Evolutionary conservation across 192 early-diverging fungal genomes (phyloP), one percentile per base, ranked within the genome.

Genomic region (Coemansia asiatica): DNA sequence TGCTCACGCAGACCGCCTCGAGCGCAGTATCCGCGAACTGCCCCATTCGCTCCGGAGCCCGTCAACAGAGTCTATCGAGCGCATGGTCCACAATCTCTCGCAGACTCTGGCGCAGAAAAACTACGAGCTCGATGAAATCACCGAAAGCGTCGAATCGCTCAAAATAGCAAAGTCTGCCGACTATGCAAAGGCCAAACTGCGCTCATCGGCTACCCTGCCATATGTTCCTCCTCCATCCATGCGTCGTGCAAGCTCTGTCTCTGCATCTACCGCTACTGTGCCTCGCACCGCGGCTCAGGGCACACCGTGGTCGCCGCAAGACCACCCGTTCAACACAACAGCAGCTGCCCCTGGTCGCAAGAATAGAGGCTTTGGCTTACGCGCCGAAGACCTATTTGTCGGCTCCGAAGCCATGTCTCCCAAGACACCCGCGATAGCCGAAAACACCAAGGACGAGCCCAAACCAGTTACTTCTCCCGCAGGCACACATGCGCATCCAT

Each of bases 41-140:
- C 57, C 66, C 60, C 48, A 59, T 51, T 8, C 49, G 60, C 55
- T 70, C 56, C 66, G 55, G 29, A 65, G 67, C 5, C 78, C 80
- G 2, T 73, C 76, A 6, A 28, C 75, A 7, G 83, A 84, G 27
- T 77, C 71, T 19, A 72, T 84, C 33, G 81, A 81, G 50, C 83
- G 83, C 38, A 68, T 71, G 26, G 71, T 86, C 36, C 56, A 67
- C 61, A 75, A 83, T 44, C 72, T 79, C 48, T 63, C 63, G 49
- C 31, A 64, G 31, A 68, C 76, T 1, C 61, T 84, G 49, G 51
- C 58, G n/a, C 66, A 79, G 53, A 72, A 79, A 29, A 84, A 82
- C 64, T 51, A 44, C 44, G 83, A 79, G 56, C 76, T 86, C 5
- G 78, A 83, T 25, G 61, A 68, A 36, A 51, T 86, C 3, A 61